Percentiles rank a stretch among this genome's conserved stretches.
Evolutionary conservation across 2,329 filamentous ascomycete species (phyloP).

Genomic region (Cladosporium cucumerinum): DNA sequence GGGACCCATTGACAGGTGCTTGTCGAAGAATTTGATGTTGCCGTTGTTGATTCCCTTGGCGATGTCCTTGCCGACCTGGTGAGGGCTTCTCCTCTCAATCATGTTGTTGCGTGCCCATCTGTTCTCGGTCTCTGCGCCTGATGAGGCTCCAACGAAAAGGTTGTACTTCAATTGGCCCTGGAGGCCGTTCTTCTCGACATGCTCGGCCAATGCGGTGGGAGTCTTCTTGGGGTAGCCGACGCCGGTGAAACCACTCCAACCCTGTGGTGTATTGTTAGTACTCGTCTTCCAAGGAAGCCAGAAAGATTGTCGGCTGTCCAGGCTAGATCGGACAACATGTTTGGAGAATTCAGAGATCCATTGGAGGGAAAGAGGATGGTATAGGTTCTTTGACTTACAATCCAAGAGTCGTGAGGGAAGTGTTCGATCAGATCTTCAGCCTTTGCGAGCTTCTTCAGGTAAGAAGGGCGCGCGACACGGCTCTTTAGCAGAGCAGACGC

Average conservation of each 20-base stretch:
- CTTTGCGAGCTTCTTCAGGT: constrained; percentile 75
- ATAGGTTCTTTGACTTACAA: constrained; percentile 37
- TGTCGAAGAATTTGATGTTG: constrained; percentile 88
- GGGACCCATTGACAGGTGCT: constrained; percentile 91
- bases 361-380: background rate
- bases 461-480: constrained; percentile 70
- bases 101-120: constrained; percentile 86
- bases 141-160: constrained; percentile 85
- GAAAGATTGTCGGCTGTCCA: background rate
- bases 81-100: constrained; percentile 80
- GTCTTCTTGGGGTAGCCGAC: constrained; percentile 67
- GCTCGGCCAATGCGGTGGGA: constrained; percentile 77
- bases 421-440: constrained; percentile 75
- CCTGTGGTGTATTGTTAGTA: constrained; percentile 34
- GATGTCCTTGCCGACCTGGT: constrained; percentile 88
- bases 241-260: constrained; percentile 88
- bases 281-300: background rate
- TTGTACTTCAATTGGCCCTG: constrained; percentile 83
- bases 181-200: constrained; percentile 81
- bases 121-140: constrained; percentile 86
- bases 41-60: constrained; percentile 87
- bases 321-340: background rate
- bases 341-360: background rate
- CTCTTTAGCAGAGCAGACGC: constrained; percentile 66
- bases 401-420: constrained; percentile 61